Percentiles rank a stretch among this genome's conserved stretches.
Conservation (phyloP, 176 grass and related monocot genomes). For the Melocanna baccifera region DNA sequence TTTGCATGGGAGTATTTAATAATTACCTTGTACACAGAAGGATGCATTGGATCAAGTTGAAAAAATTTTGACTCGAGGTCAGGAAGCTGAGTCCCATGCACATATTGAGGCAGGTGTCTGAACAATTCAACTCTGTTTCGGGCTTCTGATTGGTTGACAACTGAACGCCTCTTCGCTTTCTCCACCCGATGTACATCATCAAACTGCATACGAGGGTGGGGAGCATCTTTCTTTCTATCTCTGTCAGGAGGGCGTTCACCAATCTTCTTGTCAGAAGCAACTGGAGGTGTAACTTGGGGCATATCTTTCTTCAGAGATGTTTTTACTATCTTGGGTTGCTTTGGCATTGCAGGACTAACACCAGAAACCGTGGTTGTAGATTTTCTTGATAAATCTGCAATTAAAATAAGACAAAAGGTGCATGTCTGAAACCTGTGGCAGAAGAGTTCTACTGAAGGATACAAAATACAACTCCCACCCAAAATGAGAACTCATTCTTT, state of each 20-base stretch:
- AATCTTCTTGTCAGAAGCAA: slow-evolving; percentile 54
- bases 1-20: not conserved
- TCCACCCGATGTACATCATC: slow-evolving; percentile 58
- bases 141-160: slow-evolving; percentile 61
- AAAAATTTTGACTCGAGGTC: slow-evolving; percentile 68
- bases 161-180: slow-evolving; percentile 55
- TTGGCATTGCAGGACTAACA: slow-evolving; percentile 11
- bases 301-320: slow-evolving; percentile 50
- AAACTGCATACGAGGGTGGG: slow-evolving; percentile 65
- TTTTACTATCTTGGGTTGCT: slow-evolving; percentile 55
- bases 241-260: slow-evolving; percentile 36
- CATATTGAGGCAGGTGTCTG: slow-evolving; percentile 70
- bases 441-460: not conserved
- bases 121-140: slow-evolving; percentile 70
- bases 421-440: not conserved
- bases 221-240: slow-evolving; percentile 55
- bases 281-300: slow-evolving; percentile 27
- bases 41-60: slow-evolving; percentile 66
- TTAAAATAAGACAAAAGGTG: not conserved
- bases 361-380: slow-evolving; percentile 7
- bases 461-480: not conserved
- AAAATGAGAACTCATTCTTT: not conserved
- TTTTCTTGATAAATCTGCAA: slow-evolving; percentile 26
- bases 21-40: slow-evolving; percentile 85
- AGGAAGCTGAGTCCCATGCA: slow-evolving; percentile 70